phyloP scores from a whole-genome alignment of 2,329 filamentous ascomycete species.

The Pseudofabraea citricarpa region DNA sequence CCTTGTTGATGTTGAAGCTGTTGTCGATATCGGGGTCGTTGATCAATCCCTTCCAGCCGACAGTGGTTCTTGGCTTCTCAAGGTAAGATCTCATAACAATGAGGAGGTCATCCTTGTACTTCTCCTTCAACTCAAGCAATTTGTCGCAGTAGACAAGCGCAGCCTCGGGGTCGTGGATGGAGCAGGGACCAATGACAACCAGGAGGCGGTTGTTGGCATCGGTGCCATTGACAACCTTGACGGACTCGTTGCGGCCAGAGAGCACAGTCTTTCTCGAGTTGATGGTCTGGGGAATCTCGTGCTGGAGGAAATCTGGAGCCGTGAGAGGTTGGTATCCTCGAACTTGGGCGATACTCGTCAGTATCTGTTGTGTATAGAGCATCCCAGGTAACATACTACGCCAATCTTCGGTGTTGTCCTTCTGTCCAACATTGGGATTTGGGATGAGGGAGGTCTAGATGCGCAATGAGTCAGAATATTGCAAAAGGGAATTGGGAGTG shows the following conservation, averaged over 20 bases:
- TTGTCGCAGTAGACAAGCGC: slow-evolving; percentile 91
- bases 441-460: slow-evolving; percentile 64
- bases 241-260: slow-evolving; percentile 56
- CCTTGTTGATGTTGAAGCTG: slow-evolving; percentile 99
- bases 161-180: slow-evolving; percentile 88
- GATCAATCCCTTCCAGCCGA: slow-evolving; percentile 98
- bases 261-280: slow-evolving; percentile 49
- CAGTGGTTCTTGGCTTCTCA: slow-evolving; percentile 95
- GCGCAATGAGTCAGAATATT: slow-evolving; percentile 12
- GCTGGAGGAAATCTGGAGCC: slow-evolving; percentile 88
- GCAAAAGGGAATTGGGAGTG: background rate
- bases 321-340: slow-evolving; percentile 91
- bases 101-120: slow-evolving; percentile 82
- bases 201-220: slow-evolving; percentile 55
- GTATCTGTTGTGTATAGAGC: slow-evolving; percentile 9
- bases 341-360: too few species aligned
- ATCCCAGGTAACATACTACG: slow-evolving; percentile 58
- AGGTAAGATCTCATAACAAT: slow-evolving; percentile 98
- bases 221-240: slow-evolving; percentile 63
- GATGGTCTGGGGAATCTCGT: slow-evolving; percentile 66
- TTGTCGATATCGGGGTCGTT: slow-evolving; percentile 99
- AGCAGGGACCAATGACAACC: slow-evolving; percentile 91
- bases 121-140: slow-evolving; percentile 75
- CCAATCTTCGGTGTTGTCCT: slow-evolving; percentile 72
- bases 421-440: slow-evolving; percentile 75